Evolutionary conservation across 176 grass and related monocot genomes (phyloP).

Genomic region (Elymus sibiricus): DNA sequence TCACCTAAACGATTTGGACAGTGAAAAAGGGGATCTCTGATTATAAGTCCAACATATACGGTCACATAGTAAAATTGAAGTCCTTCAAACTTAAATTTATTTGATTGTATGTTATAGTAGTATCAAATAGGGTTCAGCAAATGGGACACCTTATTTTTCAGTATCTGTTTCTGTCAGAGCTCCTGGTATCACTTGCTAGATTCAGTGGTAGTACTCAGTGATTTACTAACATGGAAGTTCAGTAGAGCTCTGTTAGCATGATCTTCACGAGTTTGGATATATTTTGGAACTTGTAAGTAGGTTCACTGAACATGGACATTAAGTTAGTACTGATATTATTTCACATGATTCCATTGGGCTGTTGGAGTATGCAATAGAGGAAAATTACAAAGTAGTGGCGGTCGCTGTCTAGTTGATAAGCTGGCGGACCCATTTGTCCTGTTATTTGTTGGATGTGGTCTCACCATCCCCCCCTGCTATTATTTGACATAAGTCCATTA

Average conservation of each 20-base stretch:
- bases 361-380: not conserved
- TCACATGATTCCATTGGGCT: not conserved
- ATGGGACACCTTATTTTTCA: not conserved
- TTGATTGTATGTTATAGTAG: not conserved
- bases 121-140: not conserved
- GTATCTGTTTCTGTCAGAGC: not conserved
- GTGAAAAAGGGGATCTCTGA: not conserved
- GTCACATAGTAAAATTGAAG: not conserved
- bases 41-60: not conserved
- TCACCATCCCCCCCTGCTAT: not conserved
- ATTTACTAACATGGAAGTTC: not conserved
- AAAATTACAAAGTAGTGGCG: not conserved
- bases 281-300: not conserved
- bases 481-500: conserved; percentile 5
- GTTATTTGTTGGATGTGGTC: not conserved
- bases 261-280: not conserved
- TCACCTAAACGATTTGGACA: not conserved
- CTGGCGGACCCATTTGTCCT: not conserved
- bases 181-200: not conserved
- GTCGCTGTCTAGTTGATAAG: conserved; percentile 28
- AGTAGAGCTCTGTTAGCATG: not conserved
- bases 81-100: not conserved
- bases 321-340: not conserved
- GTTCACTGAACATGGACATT: conserved; percentile 38
- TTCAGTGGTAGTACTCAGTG: not conserved